Percentiles rank a stretch among this genome's conserved stretches.
phyloP scores from a whole-genome alignment of 371 early-diverging fungal species.

The Mucor saturninus region DNA sequence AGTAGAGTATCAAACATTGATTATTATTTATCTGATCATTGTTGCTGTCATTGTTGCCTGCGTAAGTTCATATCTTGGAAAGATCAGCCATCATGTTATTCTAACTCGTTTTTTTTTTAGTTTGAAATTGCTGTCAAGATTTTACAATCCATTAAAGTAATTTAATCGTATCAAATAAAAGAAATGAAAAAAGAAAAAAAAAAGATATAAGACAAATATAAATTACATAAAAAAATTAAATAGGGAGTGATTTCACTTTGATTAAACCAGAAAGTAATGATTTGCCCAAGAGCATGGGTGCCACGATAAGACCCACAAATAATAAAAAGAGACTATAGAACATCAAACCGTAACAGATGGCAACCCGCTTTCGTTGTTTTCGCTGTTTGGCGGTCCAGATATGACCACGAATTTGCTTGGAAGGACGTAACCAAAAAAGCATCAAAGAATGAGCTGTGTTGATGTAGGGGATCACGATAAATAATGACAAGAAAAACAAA shows the following conservation, averaged over 20 bases:
- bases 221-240: slow-evolving; percentile 17
- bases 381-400: slow-evolving; percentile 74
- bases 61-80: slow-evolving; percentile 41
- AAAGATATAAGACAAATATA: not conserved
- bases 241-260: slow-evolving; percentile 32
- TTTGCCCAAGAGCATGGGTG: slow-evolving; percentile 57
- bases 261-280: slow-evolving; percentile 21
- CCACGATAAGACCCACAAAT: slow-evolving; percentile 65
- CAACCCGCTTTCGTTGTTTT: slow-evolving; percentile 61
- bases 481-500: slow-evolving; percentile 70
- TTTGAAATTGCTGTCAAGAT: slow-evolving; percentile 58
- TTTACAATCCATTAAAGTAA: slow-evolving; percentile 42
- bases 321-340: slow-evolving; percentile 66
- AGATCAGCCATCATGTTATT: not conserved
- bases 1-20: slow-evolving; percentile 69
- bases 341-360: slow-evolving; percentile 70
- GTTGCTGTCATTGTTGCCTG: slow-evolving; percentile 66
- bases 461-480: slow-evolving; percentile 76
- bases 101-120: slow-evolving; percentile 23
- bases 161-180: slow-evolving; percentile 18
- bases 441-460: slow-evolving; percentile 83
- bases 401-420: slow-evolving; percentile 79
- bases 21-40: slow-evolving; percentile 68
- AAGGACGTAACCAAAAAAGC: slow-evolving; percentile 86
- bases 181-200: slow-evolving; percentile 7